Conservation (phyloP, 2,329 filamentous ascomycete genomes). For the Aspergillus novoparasiticus region DNA sequence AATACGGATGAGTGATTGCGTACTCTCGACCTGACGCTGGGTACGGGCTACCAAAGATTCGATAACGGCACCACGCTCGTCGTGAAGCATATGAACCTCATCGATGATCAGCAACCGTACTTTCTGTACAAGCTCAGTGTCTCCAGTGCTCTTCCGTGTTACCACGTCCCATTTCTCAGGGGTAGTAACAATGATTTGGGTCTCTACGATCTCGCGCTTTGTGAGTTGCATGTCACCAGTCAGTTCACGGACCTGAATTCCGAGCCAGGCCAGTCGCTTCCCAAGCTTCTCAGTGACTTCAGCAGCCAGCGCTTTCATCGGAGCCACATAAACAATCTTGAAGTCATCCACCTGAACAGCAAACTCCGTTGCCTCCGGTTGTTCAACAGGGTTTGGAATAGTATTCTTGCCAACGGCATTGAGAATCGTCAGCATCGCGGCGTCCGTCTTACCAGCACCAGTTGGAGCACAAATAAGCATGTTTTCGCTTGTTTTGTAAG, state of each 20-base stretch:
- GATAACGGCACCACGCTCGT: slow-evolving; percentile 92
- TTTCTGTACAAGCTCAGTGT: slow-evolving; percentile 97
- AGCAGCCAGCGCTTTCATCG: slow-evolving; percentile 97
- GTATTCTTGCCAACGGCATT: slow-evolving; percentile 88
- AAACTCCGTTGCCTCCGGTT: slow-evolving; percentile 74
- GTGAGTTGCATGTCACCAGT: slow-evolving; percentile 99
- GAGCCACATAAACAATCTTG: slow-evolving; percentile 98
- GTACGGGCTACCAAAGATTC: slow-evolving; percentile 95
- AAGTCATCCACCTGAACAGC: slow-evolving; percentile 83
- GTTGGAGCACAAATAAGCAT: slow-evolving; percentile 99
- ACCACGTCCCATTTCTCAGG: slow-evolving; percentile 99
- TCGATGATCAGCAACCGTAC: slow-evolving; percentile 95
- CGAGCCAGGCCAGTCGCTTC: slow-evolving; percentile 89
- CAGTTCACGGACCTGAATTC: slow-evolving; percentile 86
- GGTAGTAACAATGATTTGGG: slow-evolving; percentile 97
- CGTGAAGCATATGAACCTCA: slow-evolving; percentile 99
- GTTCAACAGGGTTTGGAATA: slow-evolving; percentile 75
- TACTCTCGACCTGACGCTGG: slow-evolving; percentile 94
- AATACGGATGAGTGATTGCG: slow-evolving; percentile 94
- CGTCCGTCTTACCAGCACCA: slow-evolving; percentile 97
- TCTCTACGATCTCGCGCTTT: slow-evolving; percentile 92
- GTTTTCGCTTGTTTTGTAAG: slow-evolving; percentile 94
- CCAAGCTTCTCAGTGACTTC: slow-evolving; percentile 95
- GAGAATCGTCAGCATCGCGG: slow-evolving; percentile 93
- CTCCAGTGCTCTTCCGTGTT: slow-evolving; percentile 92